These are phyloP conservation scores for Solanum virginianum DNA, from an alignment of 257 asterid species.

Conservation along the genomic window DNA sequence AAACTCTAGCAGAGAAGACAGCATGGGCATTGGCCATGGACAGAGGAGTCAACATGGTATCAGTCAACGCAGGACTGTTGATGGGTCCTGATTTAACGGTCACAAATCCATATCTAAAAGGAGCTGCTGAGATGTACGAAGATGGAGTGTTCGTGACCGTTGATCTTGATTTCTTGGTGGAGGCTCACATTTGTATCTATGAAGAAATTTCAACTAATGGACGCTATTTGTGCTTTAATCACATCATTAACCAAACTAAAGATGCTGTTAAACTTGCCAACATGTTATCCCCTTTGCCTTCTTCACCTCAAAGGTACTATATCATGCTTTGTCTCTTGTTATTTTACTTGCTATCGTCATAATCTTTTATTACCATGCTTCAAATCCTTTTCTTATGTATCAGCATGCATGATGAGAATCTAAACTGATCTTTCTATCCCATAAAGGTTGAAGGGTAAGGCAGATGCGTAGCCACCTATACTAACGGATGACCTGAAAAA, in stretches of 20 bases:
- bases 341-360: not conserved
- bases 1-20: constrained; percentile 75
- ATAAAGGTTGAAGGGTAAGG: not conserved
- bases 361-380: not conserved
- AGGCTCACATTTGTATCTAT: constrained; percentile 69
- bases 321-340: not conserved
- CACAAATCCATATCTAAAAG: constrained; percentile 68
- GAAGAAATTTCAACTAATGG: constrained; percentile 74
- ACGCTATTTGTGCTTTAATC: constrained; percentile 69
- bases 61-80: constrained; percentile 55
- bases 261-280: constrained; percentile 52
- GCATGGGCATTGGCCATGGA: constrained; percentile 96
- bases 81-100: constrained; percentile 50
- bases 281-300: constrained; percentile 13
- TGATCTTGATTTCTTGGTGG: constrained; percentile 56
- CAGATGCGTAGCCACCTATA: too few species aligned
- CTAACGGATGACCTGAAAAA: too few species aligned
- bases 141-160: constrained; percentile 77
- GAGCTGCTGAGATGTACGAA: constrained; percentile 78
- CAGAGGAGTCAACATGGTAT: constrained; percentile 73
- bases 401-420: not conserved
- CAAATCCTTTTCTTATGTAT: not conserved
- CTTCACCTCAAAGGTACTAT: constrained; percentile 3
- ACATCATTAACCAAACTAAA: constrained; percentile 29
- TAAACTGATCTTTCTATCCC: not conserved